These are phyloP conservation scores for Trametes cinnabarina DNA, from an alignment of 768 basidiomycete species.

Conservation along the genomic window DNA sequence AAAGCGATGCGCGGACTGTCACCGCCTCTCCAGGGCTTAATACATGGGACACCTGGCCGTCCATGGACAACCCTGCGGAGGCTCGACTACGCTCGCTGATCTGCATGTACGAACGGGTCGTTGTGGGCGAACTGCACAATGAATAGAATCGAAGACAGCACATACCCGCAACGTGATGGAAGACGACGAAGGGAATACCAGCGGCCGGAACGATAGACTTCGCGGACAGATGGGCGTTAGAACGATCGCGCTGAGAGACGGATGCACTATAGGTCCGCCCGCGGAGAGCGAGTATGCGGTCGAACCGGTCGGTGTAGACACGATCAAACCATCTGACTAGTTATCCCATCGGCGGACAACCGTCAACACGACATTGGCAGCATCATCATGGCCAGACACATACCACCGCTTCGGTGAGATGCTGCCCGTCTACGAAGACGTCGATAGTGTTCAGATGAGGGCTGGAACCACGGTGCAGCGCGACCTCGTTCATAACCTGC, in stretches of 20 bases:
- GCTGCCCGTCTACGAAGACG: constrained; percentile 90
- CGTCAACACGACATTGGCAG: neutral
- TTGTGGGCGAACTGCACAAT: neutral
- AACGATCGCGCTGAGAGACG: constrained; percentile 84
- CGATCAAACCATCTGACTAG: constrained; percentile 90
- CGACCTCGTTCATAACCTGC: constrained; percentile 98
- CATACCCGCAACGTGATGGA: constrained; percentile 71
- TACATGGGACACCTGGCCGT: constrained; percentile 81
- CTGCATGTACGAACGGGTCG: constrained; percentile 41
- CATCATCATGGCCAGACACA: constrained; percentile 32
- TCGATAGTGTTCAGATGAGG: constrained; percentile 93
- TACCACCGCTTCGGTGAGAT: constrained; percentile 93
- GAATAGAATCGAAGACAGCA: constrained; percentile 2
- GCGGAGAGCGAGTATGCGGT: constrained; percentile 96
- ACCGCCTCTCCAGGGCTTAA: constrained; percentile 86
- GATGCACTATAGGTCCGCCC: constrained; percentile 95
- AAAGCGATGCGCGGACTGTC: constrained; percentile 78
- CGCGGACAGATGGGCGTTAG: constrained; percentile 96
- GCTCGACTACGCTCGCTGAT: constrained; percentile 84
- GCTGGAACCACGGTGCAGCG: constrained; percentile 86
- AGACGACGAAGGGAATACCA: constrained; percentile 84
- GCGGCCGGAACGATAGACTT: constrained; percentile 86
- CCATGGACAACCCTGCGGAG: constrained; percentile 89
- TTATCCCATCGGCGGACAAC: too few species aligned
- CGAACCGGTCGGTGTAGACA: constrained; percentile 94